These are phyloP conservation scores for Cystobasidium onofrii DNA, from an alignment of 768 basidiomycete genomes.

Conservation along the genomic window DNA sequence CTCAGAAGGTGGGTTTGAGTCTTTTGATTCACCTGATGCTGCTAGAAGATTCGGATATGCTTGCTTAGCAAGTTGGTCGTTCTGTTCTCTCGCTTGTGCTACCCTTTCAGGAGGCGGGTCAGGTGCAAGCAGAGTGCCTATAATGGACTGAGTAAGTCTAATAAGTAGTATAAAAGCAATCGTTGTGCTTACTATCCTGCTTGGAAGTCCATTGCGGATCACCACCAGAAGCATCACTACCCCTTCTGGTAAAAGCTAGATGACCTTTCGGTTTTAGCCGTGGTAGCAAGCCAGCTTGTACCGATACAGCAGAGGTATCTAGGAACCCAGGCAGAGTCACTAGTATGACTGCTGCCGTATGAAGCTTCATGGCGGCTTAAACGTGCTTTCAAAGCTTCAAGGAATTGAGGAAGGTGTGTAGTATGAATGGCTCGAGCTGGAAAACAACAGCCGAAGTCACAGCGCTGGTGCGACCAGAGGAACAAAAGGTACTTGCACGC, in stretches of 20 bases:
- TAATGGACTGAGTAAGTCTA: no score
- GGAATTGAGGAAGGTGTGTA: no score
- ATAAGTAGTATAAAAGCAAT: no score
- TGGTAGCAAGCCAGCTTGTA: conserved; percentile 16
- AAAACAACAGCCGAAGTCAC: no score
- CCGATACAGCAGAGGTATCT: background rate
- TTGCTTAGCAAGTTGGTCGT: conserved; percentile 15
- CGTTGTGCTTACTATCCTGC: conserved; percentile 28
- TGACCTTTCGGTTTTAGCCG: background rate
- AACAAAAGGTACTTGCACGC: no score
- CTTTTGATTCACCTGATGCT: conserved; percentile 2
- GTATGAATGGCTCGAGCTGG: no score
- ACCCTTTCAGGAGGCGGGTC: conserved; percentile 11
- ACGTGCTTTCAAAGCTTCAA: no score
- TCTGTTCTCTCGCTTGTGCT: conserved; percentile 7
- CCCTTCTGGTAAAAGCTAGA: background rate
- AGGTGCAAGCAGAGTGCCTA: conserved; percentile 19
- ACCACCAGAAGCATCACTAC: background rate
- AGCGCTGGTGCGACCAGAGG: no score
- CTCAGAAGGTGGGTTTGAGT: background rate
- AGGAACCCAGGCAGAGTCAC: background rate
- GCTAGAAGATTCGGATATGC: conserved; percentile 12
- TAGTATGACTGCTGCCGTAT: no score
- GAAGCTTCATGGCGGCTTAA: no score
- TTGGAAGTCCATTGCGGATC: conserved; percentile 8